A percentile compares a stretch with the other conserved stretches of the same genome.
Evolutionary conservation across 1,284 basidiomycete genomes (phyloP).

Genomic region (Sporisorium graminicola): DNA sequence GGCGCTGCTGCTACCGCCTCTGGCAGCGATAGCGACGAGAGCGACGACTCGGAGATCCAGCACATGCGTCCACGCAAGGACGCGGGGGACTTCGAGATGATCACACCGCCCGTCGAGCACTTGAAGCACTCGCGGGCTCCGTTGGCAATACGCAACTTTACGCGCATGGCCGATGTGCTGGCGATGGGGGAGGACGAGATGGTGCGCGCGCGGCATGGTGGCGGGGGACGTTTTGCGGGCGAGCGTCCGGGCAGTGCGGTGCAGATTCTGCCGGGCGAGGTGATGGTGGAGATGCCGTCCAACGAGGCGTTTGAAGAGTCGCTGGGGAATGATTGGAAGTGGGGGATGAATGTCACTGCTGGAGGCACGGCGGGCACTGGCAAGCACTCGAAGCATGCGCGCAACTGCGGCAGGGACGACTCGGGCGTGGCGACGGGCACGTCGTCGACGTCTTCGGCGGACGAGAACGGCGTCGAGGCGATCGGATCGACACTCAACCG

Average conservation of each 20-base stretch:
- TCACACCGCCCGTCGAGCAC: conserved; percentile 58
- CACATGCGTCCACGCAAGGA: conserved; percentile 56
- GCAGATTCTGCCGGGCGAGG: conserved; percentile 41
- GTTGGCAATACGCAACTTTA: conserved; percentile 5
- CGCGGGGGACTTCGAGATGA: conserved; percentile 58
- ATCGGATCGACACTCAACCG: conserved; percentile 62
- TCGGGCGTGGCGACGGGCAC: conserved; percentile 25
- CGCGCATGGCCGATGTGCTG: conserved; percentile 37
- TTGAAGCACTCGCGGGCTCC: conserved; percentile 46
- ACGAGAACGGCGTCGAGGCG: conserved; percentile 56
- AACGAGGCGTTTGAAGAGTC: conserved; percentile 50
- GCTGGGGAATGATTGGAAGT: conserved; percentile 52
- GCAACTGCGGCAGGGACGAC: not conserved
- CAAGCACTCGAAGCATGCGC: not conserved
- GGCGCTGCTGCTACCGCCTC: not conserved
- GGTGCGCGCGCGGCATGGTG: conserved; percentile 19
- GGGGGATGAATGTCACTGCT: conserved; percentile 56
- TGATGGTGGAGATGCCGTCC: conserved; percentile 45
- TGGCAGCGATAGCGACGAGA: conserved; percentile 25
- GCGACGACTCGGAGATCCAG: conserved; percentile 12
- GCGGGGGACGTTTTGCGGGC: not conserved
- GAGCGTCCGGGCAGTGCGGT: conserved; percentile 32
- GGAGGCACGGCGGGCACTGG: not conserved
- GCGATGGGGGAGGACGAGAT: conserved; percentile 45
- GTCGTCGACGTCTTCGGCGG: conserved; percentile 27